A percentile compares a stretch with the other conserved stretches of the same genome.
Evolutionary conservation across 1,139 yeast species (phyloP).

Genomic region (Saccharomyces hybrid): DNA sequence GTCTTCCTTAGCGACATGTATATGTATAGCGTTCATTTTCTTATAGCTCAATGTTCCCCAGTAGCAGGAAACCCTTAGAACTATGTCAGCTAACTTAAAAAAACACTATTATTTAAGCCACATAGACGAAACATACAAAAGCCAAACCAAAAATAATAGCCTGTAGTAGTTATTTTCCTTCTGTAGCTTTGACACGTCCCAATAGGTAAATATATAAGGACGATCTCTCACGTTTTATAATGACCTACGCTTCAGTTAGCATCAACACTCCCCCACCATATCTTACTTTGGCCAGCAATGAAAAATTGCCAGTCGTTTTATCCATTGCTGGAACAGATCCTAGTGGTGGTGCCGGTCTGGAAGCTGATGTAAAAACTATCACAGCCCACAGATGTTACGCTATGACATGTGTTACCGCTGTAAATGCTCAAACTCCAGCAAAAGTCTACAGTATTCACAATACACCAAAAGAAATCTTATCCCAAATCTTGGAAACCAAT

Average conservation of each 20-base stretch:
- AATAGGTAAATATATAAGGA: background rate
- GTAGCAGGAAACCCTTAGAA: background rate
- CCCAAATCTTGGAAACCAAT: constrained; percentile 45
- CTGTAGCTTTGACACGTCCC: background rate
- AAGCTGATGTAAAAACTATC: constrained; percentile 82
- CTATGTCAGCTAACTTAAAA: background rate
- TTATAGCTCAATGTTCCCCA: background rate
- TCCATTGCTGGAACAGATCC: constrained; percentile 81
- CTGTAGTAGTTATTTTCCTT: background rate
- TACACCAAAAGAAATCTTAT: constrained; percentile 40
- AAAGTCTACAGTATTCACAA: constrained; percentile 49
- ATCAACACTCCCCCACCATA: constrained; percentile 30
- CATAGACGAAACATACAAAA: background rate
- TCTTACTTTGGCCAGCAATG: constrained; percentile 16
- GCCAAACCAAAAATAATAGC: too few species aligned
- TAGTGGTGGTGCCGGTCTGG: constrained; percentile 94
- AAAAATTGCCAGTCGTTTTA: constrained; percentile 37
- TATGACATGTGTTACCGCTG: constrained; percentile 68
- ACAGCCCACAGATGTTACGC: constrained; percentile 76
- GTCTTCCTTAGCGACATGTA: background rate
- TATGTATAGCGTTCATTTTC: background rate
- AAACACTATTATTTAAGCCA: background rate
- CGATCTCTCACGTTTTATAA: constrained; percentile 1
- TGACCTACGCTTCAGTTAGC: constrained; percentile 14
- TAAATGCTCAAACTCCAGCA: constrained; percentile 74